Evolutionary conservation across 345 rosid genomes (phyloP).

Genomic region (Populus pruinosa): DNA sequence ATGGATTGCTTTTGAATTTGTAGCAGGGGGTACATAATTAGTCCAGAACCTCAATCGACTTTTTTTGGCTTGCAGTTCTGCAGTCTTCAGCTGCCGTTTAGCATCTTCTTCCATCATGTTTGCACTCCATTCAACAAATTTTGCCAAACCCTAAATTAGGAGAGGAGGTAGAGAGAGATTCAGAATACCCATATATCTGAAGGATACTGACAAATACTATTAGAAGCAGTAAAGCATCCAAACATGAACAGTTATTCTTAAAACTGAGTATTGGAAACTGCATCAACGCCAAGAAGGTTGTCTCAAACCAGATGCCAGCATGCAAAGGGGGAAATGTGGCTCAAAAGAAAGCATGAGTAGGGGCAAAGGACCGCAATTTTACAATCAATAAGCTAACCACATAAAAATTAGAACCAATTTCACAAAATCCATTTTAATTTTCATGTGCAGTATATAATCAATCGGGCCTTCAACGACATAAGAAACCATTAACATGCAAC

Average conservation of each 20-base stretch:
- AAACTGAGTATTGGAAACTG: background rate
- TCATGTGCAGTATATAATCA: background rate
- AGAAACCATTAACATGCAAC: background rate
- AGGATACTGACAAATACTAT: background rate
- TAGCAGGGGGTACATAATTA: conserved; percentile 74
- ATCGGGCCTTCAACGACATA: background rate
- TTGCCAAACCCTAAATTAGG: conserved; percentile 73
- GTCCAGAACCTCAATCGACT: conserved; percentile 74
- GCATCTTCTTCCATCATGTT: conserved; percentile 96
- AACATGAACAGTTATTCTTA: background rate
- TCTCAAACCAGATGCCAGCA: background rate
- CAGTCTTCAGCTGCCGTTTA: conserved; percentile 63
- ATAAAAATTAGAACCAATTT: background rate
- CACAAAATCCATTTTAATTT: background rate
- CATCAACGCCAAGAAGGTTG: background rate
- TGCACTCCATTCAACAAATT: conserved; percentile 98
- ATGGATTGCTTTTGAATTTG: conserved; percentile 85
- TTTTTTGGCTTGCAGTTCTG: conserved; percentile 92
- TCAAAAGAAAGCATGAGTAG: background rate
- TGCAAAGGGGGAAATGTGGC: background rate
- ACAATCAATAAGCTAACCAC: background rate
- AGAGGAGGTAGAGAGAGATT: background rate
- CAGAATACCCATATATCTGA: background rate
- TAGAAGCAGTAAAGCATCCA: background rate
- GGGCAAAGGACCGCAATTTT: background rate